Evolutionary conservation across 2,329 filamentous ascomycete genomes (phyloP), one percentile per base, ranked within the genome.

Genomic region (Curvularia spicifera): DNA sequence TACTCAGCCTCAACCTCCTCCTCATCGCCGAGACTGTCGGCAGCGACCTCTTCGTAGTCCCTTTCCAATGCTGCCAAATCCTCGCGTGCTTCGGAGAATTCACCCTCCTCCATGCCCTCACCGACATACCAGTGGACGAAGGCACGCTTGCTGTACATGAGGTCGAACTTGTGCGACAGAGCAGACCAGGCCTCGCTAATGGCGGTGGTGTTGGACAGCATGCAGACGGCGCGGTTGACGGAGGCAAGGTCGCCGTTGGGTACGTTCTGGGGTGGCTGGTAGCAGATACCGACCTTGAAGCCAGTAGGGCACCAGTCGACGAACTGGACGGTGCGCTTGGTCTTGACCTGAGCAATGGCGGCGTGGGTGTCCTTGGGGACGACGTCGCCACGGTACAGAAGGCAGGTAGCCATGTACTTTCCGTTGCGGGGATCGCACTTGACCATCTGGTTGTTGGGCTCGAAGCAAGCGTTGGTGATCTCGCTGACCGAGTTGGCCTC

Each of bases 81-180:
- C 84, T 99, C 95, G 80, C 95, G 93, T 67, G 95, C 95, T 86
- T 99, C 95, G 57, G 92, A 96, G 88, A 99, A 99, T 83, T 99
- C 95, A 81, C 95, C 95, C 82, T 99, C 95, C 87, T 99, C 95
- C 95, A 99, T 99, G 88, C 95, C 95, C 86, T 98, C 95, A 84
- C 95, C 95, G 78, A 99, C 95, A 76, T 98, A 99, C 95, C 95
- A 99, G 84, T 99, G 95, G 67, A 99, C 95, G 83, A 99, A 99
- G 64, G 95, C 95, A 85, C 95, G 95, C 90, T 99, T 99, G 80
- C 92, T 96, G 84, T 90, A 89, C 88, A 90, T 90, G 71, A 90
- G 87, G 70, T 90, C 88, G 78, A 91, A 90, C 81, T 90, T 90
- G 83, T 89, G 82, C 79, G 89, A 87, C 49, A 90, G 84, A 64